phyloP scores from a whole-genome alignment of 192 early-diverging fungal species.

The Gamsiella multidivaricata region DNA sequence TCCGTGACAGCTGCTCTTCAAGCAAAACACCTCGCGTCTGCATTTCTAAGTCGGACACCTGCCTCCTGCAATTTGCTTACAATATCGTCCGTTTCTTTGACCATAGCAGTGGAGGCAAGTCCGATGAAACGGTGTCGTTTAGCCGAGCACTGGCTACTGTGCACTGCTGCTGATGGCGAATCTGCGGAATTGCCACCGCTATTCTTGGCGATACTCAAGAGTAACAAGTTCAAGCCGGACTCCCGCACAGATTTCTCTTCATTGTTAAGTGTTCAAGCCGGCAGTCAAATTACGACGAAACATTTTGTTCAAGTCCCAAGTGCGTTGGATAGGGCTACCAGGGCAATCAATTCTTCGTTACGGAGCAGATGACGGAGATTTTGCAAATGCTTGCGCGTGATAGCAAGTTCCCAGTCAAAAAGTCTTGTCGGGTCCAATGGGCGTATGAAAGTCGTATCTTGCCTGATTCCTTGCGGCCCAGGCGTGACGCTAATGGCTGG shows the following conservation, averaged over 20 bases:
- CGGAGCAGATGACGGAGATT: constrained; percentile 32
- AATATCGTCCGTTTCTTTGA: no score
- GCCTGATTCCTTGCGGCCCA: no score
- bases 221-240: background rate
- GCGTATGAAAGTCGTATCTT: constrained; percentile 35
- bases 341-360: constrained; percentile 21
- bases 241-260: background rate
- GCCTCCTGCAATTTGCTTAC: no score
- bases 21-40: no score
- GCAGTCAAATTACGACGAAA: constrained; percentile 2
- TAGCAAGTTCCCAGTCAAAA: constrained; percentile 1
- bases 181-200: background rate
- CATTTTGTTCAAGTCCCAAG: constrained; percentile 21
- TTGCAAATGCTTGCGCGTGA: constrained; percentile 16
- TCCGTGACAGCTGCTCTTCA: no score
- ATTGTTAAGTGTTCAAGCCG: background rate
- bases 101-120: no score
- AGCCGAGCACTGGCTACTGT: no score
- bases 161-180: background rate
- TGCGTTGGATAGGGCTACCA: constrained; percentile 8
- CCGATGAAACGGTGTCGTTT: no score
- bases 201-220: background rate
- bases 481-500: constrained; percentile 25
- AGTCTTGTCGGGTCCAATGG: constrained; percentile 23
- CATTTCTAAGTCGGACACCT: no score